phyloP scores from a whole-genome alignment of 1,284 basidiomycete species.

The Tylopilus orsonianus region DNA sequence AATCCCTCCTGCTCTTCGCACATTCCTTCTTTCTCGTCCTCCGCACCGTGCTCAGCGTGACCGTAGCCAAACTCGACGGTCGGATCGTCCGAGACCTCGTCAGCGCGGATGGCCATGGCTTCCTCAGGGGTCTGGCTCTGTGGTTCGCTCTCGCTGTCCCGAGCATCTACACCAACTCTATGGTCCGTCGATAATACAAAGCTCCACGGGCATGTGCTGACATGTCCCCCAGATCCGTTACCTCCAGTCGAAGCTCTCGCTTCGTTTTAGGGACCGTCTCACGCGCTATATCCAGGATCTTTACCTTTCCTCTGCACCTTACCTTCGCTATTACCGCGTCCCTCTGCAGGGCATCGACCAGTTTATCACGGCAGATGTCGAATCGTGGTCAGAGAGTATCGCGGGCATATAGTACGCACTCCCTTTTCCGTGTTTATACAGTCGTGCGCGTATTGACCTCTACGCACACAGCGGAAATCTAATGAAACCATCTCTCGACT shows the following conservation, averaged over 20 bases:
- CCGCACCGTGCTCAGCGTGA: slow-evolving; percentile 83
- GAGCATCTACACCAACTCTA: slow-evolving; percentile 94
- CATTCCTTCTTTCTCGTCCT: slow-evolving; percentile 90
- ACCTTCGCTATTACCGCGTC: slow-evolving; percentile 71
- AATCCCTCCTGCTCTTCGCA: slow-evolving; percentile 72
- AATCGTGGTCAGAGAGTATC: slow-evolving; percentile 89
- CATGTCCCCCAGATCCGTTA: slow-evolving; percentile 72
- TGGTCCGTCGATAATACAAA: slow-evolving; percentile 51
- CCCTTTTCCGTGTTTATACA: background rate
- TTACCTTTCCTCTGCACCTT: slow-evolving; percentile 75
- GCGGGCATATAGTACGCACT: slow-evolving; percentile 83
- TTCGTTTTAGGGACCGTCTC: slow-evolving; percentile 83
- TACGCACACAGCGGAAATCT: slow-evolving; percentile 47
- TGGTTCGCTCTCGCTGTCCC: slow-evolving; percentile 94
- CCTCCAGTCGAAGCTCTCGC: slow-evolving; percentile 87
- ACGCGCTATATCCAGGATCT: slow-evolving; percentile 92
- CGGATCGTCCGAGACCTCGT: slow-evolving; percentile 88
- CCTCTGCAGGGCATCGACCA: slow-evolving; percentile 82
- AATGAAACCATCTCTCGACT: slow-evolving; percentile 89
- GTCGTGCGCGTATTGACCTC: background rate
- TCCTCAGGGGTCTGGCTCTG: slow-evolving; percentile 78
- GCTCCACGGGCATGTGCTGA: background rate
- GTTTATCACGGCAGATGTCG: slow-evolving; percentile 92
- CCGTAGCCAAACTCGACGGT: slow-evolving; percentile 89
- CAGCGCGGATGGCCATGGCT: slow-evolving; percentile 84